Evolutionary conservation across 176 grass and related monocot genomes (phyloP), one percentile per base, ranked within the genome.

Genomic region (Zea mays): DNA sequence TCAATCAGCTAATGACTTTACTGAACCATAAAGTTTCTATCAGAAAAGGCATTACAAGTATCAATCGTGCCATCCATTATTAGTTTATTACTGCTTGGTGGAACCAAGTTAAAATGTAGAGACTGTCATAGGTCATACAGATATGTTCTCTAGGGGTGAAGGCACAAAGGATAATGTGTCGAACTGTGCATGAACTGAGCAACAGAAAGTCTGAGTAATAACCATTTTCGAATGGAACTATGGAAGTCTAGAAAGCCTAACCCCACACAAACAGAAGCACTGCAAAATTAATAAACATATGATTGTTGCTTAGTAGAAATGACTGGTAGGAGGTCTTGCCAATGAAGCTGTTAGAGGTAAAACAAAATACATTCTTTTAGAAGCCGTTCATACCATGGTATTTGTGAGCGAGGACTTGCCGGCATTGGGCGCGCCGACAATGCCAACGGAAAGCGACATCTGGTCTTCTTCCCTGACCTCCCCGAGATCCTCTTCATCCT

Each of bases 351-450:
- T 1, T 21, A 5, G 44, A 50, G 48, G 14, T 37, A 1, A 45
- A 59, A 58, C 41, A 49, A 34, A 39, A 10, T 1, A 17, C 13
- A 50, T 16, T 9, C 4, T 3, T 10, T n/a, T 0, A 7, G 20
- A 67, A 56, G 7, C 9, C 7, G 34, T 5, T 11, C 79, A 38
- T 90, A 97, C 91, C 85, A 86, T 91, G 59, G 88, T 88, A 84
- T 97, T 93, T 37, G 94, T 97, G 42, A 97, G 82, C 57, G 89
- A 91, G 3, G 90, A 93, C 65, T 97, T 97, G 59, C 94, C 94
- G 40, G 94, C 94, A 82, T 97, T 97, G 50, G 94, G 94, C 17
- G 91, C 94, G 13, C 94, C 91, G 51, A 97, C 86, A 33, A 97
- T 90, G 54, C 94, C 94, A 2, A 93, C 88, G 10, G 94, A 93